phyloP scores from a whole-genome alignment of 495 filamentous ascomycete species.

The Patellaria atrata region DNA sequence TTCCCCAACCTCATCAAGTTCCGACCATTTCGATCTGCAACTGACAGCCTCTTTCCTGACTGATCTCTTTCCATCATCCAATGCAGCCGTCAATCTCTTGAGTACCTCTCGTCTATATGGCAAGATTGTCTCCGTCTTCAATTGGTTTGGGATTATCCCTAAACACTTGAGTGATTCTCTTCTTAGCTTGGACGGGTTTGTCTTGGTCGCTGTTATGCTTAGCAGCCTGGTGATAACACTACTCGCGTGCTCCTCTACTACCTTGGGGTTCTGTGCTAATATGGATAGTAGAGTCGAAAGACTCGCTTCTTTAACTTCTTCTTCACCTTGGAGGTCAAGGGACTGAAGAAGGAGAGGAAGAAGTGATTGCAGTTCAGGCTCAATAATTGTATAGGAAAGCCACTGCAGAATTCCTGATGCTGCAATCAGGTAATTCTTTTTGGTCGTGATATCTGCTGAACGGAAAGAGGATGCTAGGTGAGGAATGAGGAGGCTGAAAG shows the following conservation, averaged over 20 bases:
- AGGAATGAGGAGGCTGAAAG: slow-evolving; percentile 49
- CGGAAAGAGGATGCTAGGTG: slow-evolving; percentile 42
- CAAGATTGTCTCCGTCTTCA: slow-evolving; percentile 36
- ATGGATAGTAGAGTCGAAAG: slow-evolving; percentile 46
- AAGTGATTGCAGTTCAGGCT: slow-evolving; percentile 43
- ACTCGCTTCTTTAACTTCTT: slow-evolving; percentile 46
- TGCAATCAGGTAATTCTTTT: slow-evolving; percentile 52
- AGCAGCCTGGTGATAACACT: slow-evolving; percentile 47
- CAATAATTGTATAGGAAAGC: slow-evolving; percentile 44
- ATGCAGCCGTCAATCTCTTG: slow-evolving; percentile 34
- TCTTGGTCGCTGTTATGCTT: slow-evolving; percentile 22
- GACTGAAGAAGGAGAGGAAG: slow-evolving; percentile 56
- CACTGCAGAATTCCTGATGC: slow-evolving; percentile 49
- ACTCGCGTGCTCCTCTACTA: slow-evolving; percentile 43
- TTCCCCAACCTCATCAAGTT: slow-evolving; percentile 47
- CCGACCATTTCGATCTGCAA: slow-evolving; percentile 51
- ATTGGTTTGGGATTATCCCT: slow-evolving; percentile 34
- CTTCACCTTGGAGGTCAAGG: slow-evolving; percentile 42
- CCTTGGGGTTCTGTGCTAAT: slow-evolving; percentile 41
- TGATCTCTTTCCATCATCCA: slow-evolving; percentile 55
- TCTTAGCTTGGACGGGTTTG: slow-evolving; percentile 34
- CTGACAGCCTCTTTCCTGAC: slow-evolving; percentile 57
- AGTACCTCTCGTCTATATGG: slow-evolving; percentile 44
- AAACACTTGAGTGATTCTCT: slow-evolving; percentile 42
- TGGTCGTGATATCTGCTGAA: slow-evolving; percentile 30